phyloP scores from a whole-genome alignment of 371 early-diverging fungal species.

The Mortierella sp. region DNA sequence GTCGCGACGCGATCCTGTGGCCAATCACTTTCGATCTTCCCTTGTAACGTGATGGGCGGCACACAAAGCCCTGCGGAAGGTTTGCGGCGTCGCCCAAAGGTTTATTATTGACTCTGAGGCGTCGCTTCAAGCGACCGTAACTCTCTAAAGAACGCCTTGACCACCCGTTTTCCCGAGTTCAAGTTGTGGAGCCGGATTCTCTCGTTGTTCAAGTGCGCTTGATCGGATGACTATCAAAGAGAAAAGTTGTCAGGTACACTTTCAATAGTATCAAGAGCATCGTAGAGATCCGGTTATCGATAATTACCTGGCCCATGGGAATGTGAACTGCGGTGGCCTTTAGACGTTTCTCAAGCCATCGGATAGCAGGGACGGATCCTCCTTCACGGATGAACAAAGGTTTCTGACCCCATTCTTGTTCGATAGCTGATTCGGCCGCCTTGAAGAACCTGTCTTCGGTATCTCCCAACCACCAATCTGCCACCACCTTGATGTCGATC shows the following conservation, averaged over 20 bases:
- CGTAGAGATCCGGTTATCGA: no score
- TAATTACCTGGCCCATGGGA: conserved; percentile 79
- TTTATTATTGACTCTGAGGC: conserved; percentile 5
- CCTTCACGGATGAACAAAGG: conserved; percentile 81
- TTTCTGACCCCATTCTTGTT: conserved; percentile 69
- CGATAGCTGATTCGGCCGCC: conserved; percentile 74
- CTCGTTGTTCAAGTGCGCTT: conserved; percentile 85
- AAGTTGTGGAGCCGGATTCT: conserved; percentile 78
- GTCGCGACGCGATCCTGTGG: no score
- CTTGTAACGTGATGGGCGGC: no score
- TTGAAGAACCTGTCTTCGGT: conserved; percentile 73
- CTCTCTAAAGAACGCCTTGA: conserved; percentile 62
- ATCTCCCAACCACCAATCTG: conserved; percentile 88
- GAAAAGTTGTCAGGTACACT: no score
- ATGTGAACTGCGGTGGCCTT: conserved; percentile 79
- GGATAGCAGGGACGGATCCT: conserved; percentile 86
- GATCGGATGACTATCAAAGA: conserved; percentile 76
- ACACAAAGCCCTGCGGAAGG: background rate
- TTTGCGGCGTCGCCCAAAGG: background rate
- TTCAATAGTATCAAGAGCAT: no score
- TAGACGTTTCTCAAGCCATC: conserved; percentile 81
- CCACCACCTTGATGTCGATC: conserved; percentile 69
- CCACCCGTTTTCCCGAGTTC: conserved; percentile 73
- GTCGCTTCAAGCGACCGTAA: conserved; percentile 32
- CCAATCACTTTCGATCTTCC: no score